phyloP scores from a whole-genome alignment of 345 rosid genomes.

The Microthlaspi erraticum region DNA sequence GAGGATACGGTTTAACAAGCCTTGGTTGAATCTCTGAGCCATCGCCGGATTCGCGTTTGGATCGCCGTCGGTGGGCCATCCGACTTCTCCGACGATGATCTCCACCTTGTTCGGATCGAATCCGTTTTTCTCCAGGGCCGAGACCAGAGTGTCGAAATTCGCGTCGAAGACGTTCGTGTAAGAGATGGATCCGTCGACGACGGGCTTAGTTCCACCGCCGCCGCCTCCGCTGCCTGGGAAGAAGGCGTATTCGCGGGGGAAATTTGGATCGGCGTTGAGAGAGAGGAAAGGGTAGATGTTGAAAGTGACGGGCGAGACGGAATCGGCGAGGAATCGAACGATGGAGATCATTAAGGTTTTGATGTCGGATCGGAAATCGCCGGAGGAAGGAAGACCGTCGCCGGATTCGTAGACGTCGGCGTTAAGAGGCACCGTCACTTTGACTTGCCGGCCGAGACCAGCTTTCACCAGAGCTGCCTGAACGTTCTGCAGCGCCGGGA shows the following conservation, averaged over 20 bases:
- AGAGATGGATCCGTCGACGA: constrained; percentile 75
- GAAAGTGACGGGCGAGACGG: constrained; percentile 61
- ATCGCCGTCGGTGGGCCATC: constrained; percentile 94
- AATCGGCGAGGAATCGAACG: constrained; percentile 64
- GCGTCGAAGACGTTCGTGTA: constrained; percentile 93
- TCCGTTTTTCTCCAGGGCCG: constrained; percentile 80
- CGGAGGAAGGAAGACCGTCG: constrained; percentile 71
- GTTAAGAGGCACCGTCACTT: constrained; percentile 81
- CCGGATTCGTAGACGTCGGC: constrained; percentile 78
- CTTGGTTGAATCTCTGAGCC: constrained; percentile 84
- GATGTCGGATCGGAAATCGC: constrained; percentile 76
- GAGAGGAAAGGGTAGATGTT: constrained; percentile 96
- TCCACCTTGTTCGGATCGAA: constrained; percentile 60
- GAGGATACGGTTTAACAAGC: constrained; percentile 60
- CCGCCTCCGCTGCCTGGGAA: constrained; percentile 51
- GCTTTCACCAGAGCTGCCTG: constrained; percentile 93
- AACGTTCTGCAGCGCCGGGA: constrained; percentile 83
- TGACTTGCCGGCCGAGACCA: constrained; percentile 71
- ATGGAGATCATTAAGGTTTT: constrained; percentile 66
- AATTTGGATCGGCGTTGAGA: constrained; percentile 71
- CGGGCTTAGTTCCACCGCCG: constrained; percentile 49
- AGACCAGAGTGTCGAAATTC: constrained; percentile 75
- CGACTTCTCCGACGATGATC: constrained; percentile 85
- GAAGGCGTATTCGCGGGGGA: constrained; percentile 84
- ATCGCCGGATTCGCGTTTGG: constrained; percentile 54